Conservation (phyloP, 2,329 filamentous ascomycete species). For the Zymoseptoria tritici region DNA sequence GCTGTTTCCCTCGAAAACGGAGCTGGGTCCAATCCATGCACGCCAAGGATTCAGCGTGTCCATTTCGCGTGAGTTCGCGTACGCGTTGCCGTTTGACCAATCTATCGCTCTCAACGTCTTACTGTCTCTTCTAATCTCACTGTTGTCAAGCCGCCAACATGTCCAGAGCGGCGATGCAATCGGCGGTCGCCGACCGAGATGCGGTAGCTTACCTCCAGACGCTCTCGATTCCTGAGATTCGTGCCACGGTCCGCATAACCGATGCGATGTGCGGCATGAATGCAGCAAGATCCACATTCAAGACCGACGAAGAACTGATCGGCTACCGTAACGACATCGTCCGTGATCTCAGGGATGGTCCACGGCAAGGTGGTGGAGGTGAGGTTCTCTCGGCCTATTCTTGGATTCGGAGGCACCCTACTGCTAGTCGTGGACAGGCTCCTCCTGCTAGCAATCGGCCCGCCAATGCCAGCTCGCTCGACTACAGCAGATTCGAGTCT, state of each 20-base stretch:
- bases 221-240: not conserved
- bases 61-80: not conserved
- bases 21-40: not conserved
- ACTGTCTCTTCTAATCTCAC: not conserved
- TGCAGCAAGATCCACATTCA: not conserved
- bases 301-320: not conserved
- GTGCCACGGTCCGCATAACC: not conserved
- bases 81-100: not conserved
- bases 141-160: not conserved
- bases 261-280: not conserved
- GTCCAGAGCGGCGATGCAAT: not conserved
- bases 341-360: not conserved
- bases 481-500: constrained; percentile 9
- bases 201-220: not conserved
- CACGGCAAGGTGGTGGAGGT: not conserved
- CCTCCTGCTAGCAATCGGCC: not conserved
- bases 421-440: not conserved
- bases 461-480: not conserved
- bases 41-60: not conserved
- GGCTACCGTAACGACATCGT: not conserved
- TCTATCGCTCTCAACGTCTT: not conserved
- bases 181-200: not conserved
- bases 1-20: not conserved
- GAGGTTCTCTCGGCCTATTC: not conserved
- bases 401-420: not conserved